Conservation (phyloP, 1,284 basidiomycete genomes). For the Fomitopsis betulina region DNA sequence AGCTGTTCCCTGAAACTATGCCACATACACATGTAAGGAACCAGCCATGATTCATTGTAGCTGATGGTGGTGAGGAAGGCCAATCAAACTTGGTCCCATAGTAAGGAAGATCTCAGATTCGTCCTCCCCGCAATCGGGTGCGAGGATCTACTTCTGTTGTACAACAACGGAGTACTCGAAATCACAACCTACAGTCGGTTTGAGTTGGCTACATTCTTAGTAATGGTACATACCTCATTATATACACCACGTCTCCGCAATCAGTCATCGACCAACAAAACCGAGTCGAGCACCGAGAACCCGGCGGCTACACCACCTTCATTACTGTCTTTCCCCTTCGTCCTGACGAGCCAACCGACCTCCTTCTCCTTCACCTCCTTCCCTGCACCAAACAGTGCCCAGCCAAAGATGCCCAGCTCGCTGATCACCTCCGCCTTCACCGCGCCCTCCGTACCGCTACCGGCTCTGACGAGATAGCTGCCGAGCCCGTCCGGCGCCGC, state of each 20-base stretch:
- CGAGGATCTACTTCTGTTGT: too few species aligned
- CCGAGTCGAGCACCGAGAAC: conserved; percentile 82
- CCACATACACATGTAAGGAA: too few species aligned
- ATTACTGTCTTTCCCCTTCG: conserved; percentile 90
- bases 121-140: too few species aligned
- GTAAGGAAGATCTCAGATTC: too few species aligned
- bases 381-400: conserved; percentile 67
- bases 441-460: conserved; percentile 24
- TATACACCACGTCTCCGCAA: not conserved
- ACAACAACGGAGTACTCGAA: too few species aligned
- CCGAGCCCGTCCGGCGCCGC: conserved; percentile 62
- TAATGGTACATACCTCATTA: too few species aligned
- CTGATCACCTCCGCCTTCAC: conserved; percentile 73
- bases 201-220: too few species aligned
- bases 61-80: too few species aligned
- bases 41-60: too few species aligned
- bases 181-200: too few species aligned
- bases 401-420: conserved; percentile 93
- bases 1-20: too few species aligned
- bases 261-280: conserved; percentile 58
- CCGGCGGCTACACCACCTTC: conserved; percentile 95
- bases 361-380: conserved; percentile 46
- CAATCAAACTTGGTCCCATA: too few species aligned
- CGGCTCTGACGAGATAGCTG: conserved; percentile 75
- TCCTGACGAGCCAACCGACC: conserved; percentile 86